Evolutionary conservation across 768 basidiomycete genomes (phyloP).

Genomic region (Boletus insuetus): DNA sequence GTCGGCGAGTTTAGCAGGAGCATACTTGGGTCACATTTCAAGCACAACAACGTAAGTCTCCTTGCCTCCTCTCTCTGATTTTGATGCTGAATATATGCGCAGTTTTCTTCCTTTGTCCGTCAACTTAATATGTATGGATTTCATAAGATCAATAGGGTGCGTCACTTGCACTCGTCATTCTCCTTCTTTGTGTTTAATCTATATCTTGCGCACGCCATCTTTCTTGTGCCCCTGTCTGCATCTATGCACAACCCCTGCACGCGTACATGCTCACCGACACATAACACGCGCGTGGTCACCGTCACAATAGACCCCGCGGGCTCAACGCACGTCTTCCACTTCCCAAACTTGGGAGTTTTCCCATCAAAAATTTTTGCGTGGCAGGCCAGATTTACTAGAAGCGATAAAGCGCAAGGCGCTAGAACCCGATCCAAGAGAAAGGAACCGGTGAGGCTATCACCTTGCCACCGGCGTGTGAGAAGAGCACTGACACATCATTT

Average conservation of each 20-base stretch:
- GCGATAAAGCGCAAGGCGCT: conserved; percentile 85
- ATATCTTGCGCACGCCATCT: too few relatives aligned
- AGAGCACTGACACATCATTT: conserved; percentile 1
- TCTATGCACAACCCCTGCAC: neutral
- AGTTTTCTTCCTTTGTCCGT: conserved; percentile 94
- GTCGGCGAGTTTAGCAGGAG: conserved; percentile 84
- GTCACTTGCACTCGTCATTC: conserved; percentile 22
- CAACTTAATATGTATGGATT: conserved; percentile 97
- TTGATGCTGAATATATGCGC: conserved; percentile 10
- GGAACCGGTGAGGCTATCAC: conserved; percentile 21
- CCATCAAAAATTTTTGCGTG: conserved; percentile 82
- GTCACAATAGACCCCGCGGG: conserved; percentile 64
- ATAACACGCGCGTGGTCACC: neutral
- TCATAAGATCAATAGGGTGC: conserved; percentile 86
- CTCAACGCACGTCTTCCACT: conserved; percentile 76
- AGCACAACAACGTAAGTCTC: conserved; percentile 78
- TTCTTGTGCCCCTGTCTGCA: neutral
- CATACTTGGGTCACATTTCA: conserved; percentile 84
- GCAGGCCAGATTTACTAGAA: conserved; percentile 75
- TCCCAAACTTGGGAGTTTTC: conserved; percentile 89
- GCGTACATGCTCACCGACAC: neutral
- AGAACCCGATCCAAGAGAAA: conserved; percentile 66
- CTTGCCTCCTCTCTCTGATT: neutral
- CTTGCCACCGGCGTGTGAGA: neutral
- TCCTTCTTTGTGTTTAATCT: neutral